Base-by-base conservation (phyloP, 1,284 basidiomycete species). In the Cerioporus squamosus region DNA sequence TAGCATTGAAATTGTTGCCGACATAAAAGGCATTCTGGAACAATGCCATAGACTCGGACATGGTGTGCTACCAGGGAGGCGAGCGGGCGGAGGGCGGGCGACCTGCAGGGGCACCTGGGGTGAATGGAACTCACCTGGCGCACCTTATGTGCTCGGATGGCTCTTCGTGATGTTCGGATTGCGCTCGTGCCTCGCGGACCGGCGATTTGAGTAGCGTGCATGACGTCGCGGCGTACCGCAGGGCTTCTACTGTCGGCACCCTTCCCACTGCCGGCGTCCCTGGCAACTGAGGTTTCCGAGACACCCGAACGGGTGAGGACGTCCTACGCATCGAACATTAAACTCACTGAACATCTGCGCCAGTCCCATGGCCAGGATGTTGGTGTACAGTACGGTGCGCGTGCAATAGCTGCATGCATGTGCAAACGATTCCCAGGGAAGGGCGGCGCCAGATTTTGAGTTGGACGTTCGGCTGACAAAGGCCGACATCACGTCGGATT, bases 11-110 rank as follows among this genome's bases (percentile, higher is more conserved):
- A 53, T 64, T 62, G 54, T 59, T 67, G 12, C 68, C 69, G 50
- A 69, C 55, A 53, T 70, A 70, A 45, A 61, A 67, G 12, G 63
- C 60, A 50, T 70, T 59, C 55, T 68, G 62, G 53, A 68, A 66
- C 43, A 68, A 38, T 6, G 49, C n/a, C 22, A 51, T n/a, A 4
- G 46, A 39, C 8, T 15, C 39, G 18, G 55, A 51, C 59, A 61
- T 60, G 45, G 26, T 43, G 53, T 40, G 42, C 49, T 42, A 24
- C 38, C 36, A 31, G 38, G 17, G 47, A 44, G 38, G 39, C 8
- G 49, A 22, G 39, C n/a, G 39, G 49, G 39, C 15, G 9, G 33
- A 36, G 49, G 49, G 45, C 45, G 46, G 39, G 39, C 33, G 33
- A 36, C 33, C 14, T n/a, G n/a, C n/a, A n/a, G 3, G 33, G 33